A percentile compares a stretch with the other conserved stretches of the same genome.
These are phyloP conservation scores for Daldinia concentrica DNA, from an alignment of 495 filamentous ascomycete genomes.

Conservation along the genomic window DNA sequence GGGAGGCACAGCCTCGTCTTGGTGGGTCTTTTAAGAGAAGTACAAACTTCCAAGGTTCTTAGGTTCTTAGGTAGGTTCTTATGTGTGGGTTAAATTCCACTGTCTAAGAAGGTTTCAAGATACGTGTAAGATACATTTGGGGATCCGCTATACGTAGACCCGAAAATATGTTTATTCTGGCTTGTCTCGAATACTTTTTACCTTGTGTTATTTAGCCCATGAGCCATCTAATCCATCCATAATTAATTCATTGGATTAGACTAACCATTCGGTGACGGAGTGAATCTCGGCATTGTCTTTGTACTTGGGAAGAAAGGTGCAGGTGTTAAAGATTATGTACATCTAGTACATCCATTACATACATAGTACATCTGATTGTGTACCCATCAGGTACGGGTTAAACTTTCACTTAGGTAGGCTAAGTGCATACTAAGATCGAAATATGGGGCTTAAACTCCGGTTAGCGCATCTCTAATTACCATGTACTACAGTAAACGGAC, in stretches of 20 bases:
- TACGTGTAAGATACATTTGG: neutral
- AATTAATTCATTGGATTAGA: no score
- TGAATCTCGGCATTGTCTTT: no score
- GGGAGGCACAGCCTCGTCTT: constrained; percentile 36
- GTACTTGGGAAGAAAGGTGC: no score
- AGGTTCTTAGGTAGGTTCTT: neutral
- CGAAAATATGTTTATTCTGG: neutral
- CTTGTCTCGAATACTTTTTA: neutral
- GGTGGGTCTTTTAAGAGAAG: constrained; percentile 16
- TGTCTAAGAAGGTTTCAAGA: neutral
- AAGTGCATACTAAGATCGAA: constrained; percentile 29
- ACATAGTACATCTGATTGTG: neutral
- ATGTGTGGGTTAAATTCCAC: constrained; percentile 8
- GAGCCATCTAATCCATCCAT: neutral
- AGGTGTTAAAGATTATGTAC: no score
- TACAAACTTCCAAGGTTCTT: neutral
- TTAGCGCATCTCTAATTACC: constrained; percentile 33
- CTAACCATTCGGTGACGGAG: no score
- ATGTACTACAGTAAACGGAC: constrained; percentile 17
- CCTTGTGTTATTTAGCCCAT: neutral
- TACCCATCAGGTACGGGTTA: constrained; percentile 12
- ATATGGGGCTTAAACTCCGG: constrained; percentile 25
- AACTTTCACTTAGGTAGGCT: constrained; percentile 11
- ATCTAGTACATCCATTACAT: no score
- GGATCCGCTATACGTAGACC: neutral